Evolutionary conservation across 2,329 filamentous ascomycete species (phyloP).

Genomic region (Xylariomycetidae sp.): DNA sequence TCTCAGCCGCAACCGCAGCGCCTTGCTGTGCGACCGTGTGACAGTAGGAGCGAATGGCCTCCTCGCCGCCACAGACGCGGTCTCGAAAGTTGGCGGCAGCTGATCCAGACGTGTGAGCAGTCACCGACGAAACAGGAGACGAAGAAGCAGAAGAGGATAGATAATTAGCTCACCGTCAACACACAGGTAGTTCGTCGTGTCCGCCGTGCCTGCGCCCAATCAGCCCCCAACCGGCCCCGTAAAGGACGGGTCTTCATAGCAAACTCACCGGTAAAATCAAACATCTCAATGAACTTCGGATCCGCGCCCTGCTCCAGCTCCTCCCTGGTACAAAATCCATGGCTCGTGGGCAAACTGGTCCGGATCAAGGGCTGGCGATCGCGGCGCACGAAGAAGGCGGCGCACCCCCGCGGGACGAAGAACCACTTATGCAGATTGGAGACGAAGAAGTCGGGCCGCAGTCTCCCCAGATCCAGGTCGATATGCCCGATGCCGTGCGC

Average conservation of each 20-base stretch:
- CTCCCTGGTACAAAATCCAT: constrained; percentile 45
- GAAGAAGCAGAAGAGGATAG: background rate
- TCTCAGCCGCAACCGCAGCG: constrained; percentile 40
- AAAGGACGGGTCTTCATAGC: too few relatives aligned
- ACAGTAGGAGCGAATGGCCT: constrained; percentile 48
- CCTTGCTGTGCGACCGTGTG: constrained; percentile 43
- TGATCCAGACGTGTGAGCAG: constrained; percentile 18
- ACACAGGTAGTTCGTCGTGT: constrained; percentile 54
- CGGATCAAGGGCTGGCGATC: constrained; percentile 57
- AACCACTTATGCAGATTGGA: constrained; percentile 67
- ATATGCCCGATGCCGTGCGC: constrained; percentile 63
- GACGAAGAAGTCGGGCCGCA: constrained; percentile 62
- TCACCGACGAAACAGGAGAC: background rate
- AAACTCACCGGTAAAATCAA: constrained; percentile 28
- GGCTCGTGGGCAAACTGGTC: constrained; percentile 57
- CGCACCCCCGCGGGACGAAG: constrained; percentile 57
- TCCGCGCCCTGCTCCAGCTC: constrained; percentile 1
- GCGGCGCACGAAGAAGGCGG: constrained; percentile 55
- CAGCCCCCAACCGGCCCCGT: too few relatives aligned
- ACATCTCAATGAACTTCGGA: constrained; percentile 25
- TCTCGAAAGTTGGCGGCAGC: constrained; percentile 53
- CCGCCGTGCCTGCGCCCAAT: constrained; percentile 45
- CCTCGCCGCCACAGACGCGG: constrained; percentile 51
- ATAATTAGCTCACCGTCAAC: constrained; percentile 28
- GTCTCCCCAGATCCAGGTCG: constrained; percentile 45